These are phyloP conservation scores for Hyaloperonospora arabidopsidis DNA, from an alignment of 352 stramenopile species.

Conservation along the genomic window DNA sequence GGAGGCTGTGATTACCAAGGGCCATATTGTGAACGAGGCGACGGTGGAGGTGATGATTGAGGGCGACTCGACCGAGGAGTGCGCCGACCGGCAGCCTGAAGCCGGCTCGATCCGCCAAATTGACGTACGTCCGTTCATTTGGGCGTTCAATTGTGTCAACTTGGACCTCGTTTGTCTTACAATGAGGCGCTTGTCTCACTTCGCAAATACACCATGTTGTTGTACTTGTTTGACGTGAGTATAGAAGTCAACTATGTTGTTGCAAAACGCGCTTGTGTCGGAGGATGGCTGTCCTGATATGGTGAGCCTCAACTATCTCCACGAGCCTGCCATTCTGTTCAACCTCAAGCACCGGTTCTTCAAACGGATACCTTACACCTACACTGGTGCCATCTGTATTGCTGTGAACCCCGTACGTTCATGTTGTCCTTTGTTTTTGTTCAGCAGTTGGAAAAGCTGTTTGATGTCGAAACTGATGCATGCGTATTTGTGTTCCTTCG, in stretches of 20 bases:
- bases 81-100: constrained; percentile 51
- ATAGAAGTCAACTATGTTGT: constrained; percentile 69
- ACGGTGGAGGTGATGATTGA: constrained; percentile 77
- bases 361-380: constrained; percentile 91
- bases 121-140: constrained; percentile 20
- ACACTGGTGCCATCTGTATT: constrained; percentile 95
- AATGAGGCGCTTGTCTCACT: background rate
- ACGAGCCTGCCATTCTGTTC: constrained; percentile 88
- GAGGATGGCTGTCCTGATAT: constrained; percentile 72
- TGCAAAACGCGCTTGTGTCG: constrained; percentile 57
- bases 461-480: too few relatives aligned
- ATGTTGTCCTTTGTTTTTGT: constrained; percentile 1
- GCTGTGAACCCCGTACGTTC: constrained; percentile 92
- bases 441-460: background rate
- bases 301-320: constrained; percentile 86
- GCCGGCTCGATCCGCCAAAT: constrained; percentile 43
- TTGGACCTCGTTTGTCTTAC: background rate
- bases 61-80: constrained; percentile 62
- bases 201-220: background rate
- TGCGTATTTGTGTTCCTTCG: too few relatives aligned
- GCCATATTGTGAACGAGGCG: constrained; percentile 66
- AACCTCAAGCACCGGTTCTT: constrained; percentile 87
- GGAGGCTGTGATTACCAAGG: constrained; percentile 75
- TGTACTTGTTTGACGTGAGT: background rate
- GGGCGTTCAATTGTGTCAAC: constrained; percentile 1